Base-by-base conservation (phyloP, 495 filamentous ascomycete genomes). In the Tuber brumale region DNA sequence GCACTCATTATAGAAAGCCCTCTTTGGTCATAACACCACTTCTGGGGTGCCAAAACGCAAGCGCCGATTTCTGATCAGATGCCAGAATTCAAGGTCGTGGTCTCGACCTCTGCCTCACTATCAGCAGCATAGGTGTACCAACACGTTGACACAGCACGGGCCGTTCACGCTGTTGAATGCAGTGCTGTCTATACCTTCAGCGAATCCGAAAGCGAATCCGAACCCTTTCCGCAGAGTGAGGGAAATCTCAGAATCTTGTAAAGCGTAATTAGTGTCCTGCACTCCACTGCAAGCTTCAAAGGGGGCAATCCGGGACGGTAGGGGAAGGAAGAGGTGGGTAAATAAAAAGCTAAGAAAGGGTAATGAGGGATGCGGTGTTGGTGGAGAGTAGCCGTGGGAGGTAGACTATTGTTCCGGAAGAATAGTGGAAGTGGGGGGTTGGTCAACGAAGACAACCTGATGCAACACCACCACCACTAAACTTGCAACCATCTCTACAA, bases 51-150 rank as follows among this genome's bases (percentile, higher is more conserved):
- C 61, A 43, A 31, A 66, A 76, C 42, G 27, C 79, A 72, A 71
- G 70, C 14, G 57, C 46, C 69, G 44, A 77, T 69, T 66, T 69
- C 71, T 73, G 77, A 77, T 77, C 57, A 74, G 66, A 74, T 78
- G 70, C 71, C 72, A 73, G 69, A 72, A 42, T 37, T 31, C 35
- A 69, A 44, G 74, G 39, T 72, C 27, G 57, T 35, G 14, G 57
- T 35, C 14, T 19, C 27, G 14, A 70, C 44, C 70, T 69, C 74
- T 73, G 44, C 61, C 44, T 78, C 42, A 77, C 37, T 42, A 77
- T 43, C 69, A 27, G 61, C 44, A 35, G 57, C 44, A 44, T 57
- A 73, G 71, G 71, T 69, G 72, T 37, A 69, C 46, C 75, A 77
- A 73, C 76, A 74, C 71, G n/a, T 77, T 77, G 73, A 70, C 73